Evolutionary conservation across 805 yeast genomes (phyloP).

Genomic region (Saturnispora sekii): DNA sequence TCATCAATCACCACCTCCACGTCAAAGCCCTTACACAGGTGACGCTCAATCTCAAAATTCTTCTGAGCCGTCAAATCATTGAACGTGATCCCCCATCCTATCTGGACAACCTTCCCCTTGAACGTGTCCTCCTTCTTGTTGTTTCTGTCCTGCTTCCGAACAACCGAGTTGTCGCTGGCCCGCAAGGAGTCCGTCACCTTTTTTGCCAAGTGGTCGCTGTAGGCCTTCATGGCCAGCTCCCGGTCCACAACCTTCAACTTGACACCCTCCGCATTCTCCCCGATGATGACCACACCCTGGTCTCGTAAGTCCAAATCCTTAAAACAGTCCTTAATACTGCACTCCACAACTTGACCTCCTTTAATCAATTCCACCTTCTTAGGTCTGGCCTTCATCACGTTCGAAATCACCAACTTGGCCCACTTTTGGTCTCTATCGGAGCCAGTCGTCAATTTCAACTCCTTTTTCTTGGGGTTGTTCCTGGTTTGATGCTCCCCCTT

Average conservation of each 20-base stretch:
- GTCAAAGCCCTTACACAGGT: constrained; percentile 35
- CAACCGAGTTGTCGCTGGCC: constrained; percentile 12
- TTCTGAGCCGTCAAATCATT: constrained; percentile 47
- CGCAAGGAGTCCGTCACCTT: constrained; percentile 14
- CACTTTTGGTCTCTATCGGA: constrained; percentile 23
- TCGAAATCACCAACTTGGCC: constrained; percentile 15
- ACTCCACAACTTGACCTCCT: constrained; percentile 12
- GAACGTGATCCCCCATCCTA: constrained; percentile 49
- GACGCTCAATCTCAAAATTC: constrained; percentile 36
- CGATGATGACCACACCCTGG: constrained; percentile 21
- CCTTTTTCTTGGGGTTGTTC: not conserved
- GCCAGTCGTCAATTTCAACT: constrained; percentile 15
- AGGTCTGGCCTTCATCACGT: constrained; percentile 11
- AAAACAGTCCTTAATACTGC: constrained; percentile 10
- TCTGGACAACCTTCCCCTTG: constrained; percentile 32
- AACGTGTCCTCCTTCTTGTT: constrained; percentile 3
- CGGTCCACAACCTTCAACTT: constrained; percentile 19
- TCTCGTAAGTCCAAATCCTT: constrained; percentile 16
- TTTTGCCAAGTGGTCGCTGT: constrained; percentile 20
- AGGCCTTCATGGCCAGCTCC: constrained; percentile 19
- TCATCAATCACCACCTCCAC: constrained; percentile 35
- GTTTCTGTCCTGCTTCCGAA: constrained; percentile 9
- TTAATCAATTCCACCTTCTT: constrained; percentile 18
- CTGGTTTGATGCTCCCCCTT: not conserved
- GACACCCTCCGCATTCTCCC: constrained; percentile 9